A percentile compares a stretch with the other conserved stretches of the same genome.
phyloP scores from a whole-genome alignment of 2,329 filamentous ascomycete species.

The Nannizziopsis barbatae region DNA sequence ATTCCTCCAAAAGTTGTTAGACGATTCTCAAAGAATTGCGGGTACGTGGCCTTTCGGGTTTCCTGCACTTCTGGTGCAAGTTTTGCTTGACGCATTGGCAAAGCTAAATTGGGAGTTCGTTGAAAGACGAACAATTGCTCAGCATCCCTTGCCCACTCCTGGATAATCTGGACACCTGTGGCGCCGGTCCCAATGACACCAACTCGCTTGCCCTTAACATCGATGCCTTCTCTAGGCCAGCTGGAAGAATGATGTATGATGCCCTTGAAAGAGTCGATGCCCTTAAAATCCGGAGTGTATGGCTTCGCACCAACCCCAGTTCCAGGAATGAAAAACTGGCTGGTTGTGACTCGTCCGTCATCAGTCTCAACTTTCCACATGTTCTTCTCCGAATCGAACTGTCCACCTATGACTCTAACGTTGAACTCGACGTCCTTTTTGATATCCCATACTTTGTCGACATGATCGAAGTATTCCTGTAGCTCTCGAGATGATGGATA shows the following conservation, averaged over 20 bases:
- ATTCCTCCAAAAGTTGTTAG: slow-evolving; percentile 47
- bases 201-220: slow-evolving; percentile 47
- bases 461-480: slow-evolving; percentile 38
- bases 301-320: slow-evolving; percentile 39
- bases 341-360: slow-evolving; percentile 30
- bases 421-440: slow-evolving; percentile 39
- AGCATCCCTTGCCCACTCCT: slow-evolving; percentile 46
- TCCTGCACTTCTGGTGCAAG: slow-evolving; percentile 43
- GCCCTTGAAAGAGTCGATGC: slow-evolving; percentile 43
- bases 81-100: slow-evolving; percentile 48
- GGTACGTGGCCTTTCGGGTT: slow-evolving; percentile 32
- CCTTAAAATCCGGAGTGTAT: slow-evolving; percentile 33
- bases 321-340: slow-evolving; percentile 38
- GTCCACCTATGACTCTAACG: slow-evolving; percentile 33
- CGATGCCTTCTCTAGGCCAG: slow-evolving; percentile 49
- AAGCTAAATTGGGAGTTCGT: slow-evolving; percentile 53
- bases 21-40: slow-evolving; percentile 41
- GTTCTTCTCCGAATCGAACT: slow-evolving; percentile 28
- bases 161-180: slow-evolving; percentile 53
- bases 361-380: slow-evolving; percentile 38
- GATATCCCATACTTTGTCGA: slow-evolving; percentile 36
- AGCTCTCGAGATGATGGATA: slow-evolving; percentile 30
- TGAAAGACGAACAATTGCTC: slow-evolving; percentile 45
- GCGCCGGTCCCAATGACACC: slow-evolving; percentile 56
- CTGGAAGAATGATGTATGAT: slow-evolving; percentile 49